Base-by-base conservation (phyloP, 2,329 filamentous ascomycete genomes). In the Penicillium nordicum region DNA sequence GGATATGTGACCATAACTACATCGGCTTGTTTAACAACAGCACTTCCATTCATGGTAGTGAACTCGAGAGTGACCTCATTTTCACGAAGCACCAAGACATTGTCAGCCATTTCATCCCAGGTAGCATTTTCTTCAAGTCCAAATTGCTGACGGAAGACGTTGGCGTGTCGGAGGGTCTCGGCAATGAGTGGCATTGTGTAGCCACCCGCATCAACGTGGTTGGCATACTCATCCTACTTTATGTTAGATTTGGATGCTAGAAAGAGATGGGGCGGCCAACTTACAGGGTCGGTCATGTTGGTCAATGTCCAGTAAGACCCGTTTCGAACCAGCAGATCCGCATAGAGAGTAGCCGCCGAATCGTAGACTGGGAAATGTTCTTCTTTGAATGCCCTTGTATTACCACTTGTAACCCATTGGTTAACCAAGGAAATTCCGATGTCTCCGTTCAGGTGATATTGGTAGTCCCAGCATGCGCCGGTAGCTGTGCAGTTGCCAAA, bases 391-490 rank as follows among this genome's bases (percentile, higher is more conserved):
- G 78, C 80, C 2, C 78, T 66, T 1, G 77, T 79, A 65, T 88
- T 83, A 16, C 85, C 85, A 45, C 82, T 85, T 1, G 80, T 78
- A 16, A 82, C 76, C 74, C 80, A 85, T 57, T 87, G 83, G 51
- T 87, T 85, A 63, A 82, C 78, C 57, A 87, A 75, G 1, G 83
- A 79, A 30, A 88, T 74, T 0, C 83, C 84, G 62, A 89, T 88
- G 62, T 89, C 87, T 8, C 85, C 84, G 63, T 89, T 89, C 37
- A 89, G 64, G 68, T 89, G 87, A 63, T 89, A 90, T 67, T 89
- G 80, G 61, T 89, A 89, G 69, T 89, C 86, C 63, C 85, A 87
- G 69, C 87, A 89, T 27, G 82, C 79, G 2, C 82, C 82, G 3
- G 82, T 83, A 2, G 77, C 80, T 0, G 87, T 89, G 64, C 87